Evolutionary conservation across 1,139 yeast species (phyloP).

Genomic region (Debaryomyces subglobosus): DNA sequence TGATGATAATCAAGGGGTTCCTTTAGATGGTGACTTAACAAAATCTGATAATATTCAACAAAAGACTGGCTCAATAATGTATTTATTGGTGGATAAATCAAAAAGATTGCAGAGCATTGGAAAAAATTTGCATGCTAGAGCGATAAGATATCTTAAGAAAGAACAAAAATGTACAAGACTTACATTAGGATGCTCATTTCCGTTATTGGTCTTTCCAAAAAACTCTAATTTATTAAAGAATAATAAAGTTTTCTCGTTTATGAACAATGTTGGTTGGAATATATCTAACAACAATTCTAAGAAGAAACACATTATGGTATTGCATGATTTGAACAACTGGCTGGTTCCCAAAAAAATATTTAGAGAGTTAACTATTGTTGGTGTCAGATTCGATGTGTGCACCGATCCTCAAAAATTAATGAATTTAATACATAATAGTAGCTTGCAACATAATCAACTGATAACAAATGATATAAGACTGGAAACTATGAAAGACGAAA

Average conservation of each 20-base stretch:
- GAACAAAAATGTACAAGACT: constrained; percentile 48
- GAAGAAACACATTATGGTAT: constrained; percentile 39
- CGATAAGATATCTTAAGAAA: constrained; percentile 52
- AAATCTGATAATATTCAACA: constrained; percentile 8
- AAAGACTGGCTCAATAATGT: constrained; percentile 49
- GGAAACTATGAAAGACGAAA: constrained; percentile 16
- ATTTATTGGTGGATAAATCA: constrained; percentile 57
- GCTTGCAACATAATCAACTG: constrained; percentile 11
- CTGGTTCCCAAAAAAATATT: constrained; percentile 57
- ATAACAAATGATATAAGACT: constrained; percentile 10
- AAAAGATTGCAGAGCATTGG: constrained; percentile 63
- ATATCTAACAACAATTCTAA: constrained; percentile 16
- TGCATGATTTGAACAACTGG: constrained; percentile 48
- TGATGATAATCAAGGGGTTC: constrained; percentile 26
- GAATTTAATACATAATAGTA: constrained; percentile 30
- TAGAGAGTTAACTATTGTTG: constrained; percentile 60
- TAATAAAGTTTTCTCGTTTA: constrained; percentile 32
- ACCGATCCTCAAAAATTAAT: constrained; percentile 42
- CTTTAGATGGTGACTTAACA: constrained; percentile 21
- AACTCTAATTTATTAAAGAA: constrained; percentile 23
- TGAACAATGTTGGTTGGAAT: constrained; percentile 46
- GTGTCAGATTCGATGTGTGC: constrained; percentile 61
- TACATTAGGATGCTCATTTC: constrained; percentile 55
- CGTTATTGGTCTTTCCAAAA: constrained; percentile 50
- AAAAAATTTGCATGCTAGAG: constrained; percentile 57